Evolutionary conservation across 139 green algal genomes (phyloP).

Genomic region (Picochlorum sp.): DNA sequence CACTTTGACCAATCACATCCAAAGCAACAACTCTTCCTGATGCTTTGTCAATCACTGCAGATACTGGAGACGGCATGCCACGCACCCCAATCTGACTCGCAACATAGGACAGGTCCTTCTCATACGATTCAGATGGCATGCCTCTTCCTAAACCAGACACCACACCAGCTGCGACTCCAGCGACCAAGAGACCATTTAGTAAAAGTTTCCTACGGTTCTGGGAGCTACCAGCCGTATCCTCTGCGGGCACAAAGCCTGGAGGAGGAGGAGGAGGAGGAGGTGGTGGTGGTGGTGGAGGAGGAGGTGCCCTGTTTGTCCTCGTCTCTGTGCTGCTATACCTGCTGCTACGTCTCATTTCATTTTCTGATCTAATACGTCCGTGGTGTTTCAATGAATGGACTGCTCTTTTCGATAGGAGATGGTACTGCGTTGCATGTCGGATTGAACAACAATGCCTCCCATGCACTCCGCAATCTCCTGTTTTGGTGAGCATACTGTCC

Average conservation of each 20-base stretch:
- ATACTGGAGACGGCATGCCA: neutral
- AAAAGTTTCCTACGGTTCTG: neutral
- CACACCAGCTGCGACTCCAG: neutral
- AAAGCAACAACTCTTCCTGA: conserved; percentile 5
- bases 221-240: no score
- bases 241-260: neutral
- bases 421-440: no score
- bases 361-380: no score
- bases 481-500: no score
- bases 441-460: no score
- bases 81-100: conserved; percentile 5
- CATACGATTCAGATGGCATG: neutral
- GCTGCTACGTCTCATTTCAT: no score
- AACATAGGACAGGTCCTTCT: conserved; percentile 8
- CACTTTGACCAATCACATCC: neutral
- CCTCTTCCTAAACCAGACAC: neutral
- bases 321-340: no score
- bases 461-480: no score
- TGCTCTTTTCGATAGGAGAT: no score
- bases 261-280: neutral
- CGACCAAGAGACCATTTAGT: neutral
- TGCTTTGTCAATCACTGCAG: conserved; percentile 2
- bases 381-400: no score
- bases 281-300: no score
- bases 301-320: neutral